Percentiles rank a stretch among this genome's conserved stretches.
Evolutionary conservation across 2,329 filamentous ascomycete species (phyloP).

Genomic region (Neocatenulostroma microsporum): DNA sequence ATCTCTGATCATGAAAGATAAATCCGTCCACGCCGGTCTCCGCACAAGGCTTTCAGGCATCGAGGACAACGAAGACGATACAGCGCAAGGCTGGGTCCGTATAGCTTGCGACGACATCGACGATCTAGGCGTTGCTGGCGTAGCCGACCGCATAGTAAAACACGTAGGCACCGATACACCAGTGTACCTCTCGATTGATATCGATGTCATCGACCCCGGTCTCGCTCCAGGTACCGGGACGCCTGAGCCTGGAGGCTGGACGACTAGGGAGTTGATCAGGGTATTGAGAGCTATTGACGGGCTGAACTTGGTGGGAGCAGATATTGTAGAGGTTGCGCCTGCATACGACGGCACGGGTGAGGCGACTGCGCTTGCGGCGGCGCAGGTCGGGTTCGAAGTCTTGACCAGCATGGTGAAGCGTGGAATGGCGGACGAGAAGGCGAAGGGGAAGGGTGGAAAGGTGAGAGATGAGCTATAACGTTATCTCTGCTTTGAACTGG

Average conservation of each 20-base stretch:
- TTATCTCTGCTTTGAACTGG: too few species aligned
- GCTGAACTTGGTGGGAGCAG: slow-evolving; percentile 58
- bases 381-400: slow-evolving; percentile 66
- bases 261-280: slow-evolving; percentile 62
- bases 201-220: slow-evolving; percentile 79
- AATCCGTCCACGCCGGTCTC: slow-evolving; percentile 76
- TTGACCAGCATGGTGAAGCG: slow-evolving; percentile 79
- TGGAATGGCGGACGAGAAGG: too few species aligned
- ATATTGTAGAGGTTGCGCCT: slow-evolving; percentile 67
- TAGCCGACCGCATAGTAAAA: slow-evolving; percentile 69
- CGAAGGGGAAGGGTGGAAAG: too few species aligned
- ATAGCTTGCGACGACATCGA: slow-evolving; percentile 68
- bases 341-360: slow-evolving; percentile 67
- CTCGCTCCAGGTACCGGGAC: slow-evolving; percentile 70
- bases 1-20: slow-evolving; percentile 65
- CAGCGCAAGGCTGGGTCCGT: slow-evolving; percentile 76
- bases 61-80: slow-evolving; percentile 77
- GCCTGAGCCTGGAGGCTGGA: slow-evolving; percentile 69
- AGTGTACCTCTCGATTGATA: slow-evolving; percentile 77
- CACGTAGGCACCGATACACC: slow-evolving; percentile 66
- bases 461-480: too few species aligned
- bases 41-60: slow-evolving; percentile 71
- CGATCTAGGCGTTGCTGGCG: slow-evolving; percentile 61
- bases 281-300: slow-evolving; percentile 62
- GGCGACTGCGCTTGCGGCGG: slow-evolving; percentile 65